Base-by-base conservation (phyloP, 768 basidiomycete genomes). In the Infundibulicybe gibba region DNA sequence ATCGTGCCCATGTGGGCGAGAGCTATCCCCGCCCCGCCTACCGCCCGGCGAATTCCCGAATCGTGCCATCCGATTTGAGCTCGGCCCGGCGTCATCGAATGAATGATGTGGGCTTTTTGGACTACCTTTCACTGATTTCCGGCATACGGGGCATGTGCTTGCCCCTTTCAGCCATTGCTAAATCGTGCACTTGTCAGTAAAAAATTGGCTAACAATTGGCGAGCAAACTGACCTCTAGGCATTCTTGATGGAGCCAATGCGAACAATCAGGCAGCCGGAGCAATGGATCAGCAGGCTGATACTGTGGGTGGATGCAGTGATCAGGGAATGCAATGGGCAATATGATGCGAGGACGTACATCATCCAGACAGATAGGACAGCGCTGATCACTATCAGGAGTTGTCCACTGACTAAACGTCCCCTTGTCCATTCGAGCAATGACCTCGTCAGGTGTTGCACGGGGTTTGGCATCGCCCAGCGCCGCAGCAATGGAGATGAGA, bases 341-440 rank as follows among this genome's bases (percentile, higher is more conserved):
- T 12, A 33, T 39, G 12, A 17, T 33, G 21, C 49, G 45, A 5
- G 13, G 1, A 74, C 86, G 44, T 57, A 89, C 89, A 64, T 92
- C 89, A 51, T 91, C 89, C 52, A 91, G 64, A 58, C 90, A 92
- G 44, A 92, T 91, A 2, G 90, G 88, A 62, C 90, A 92, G 39
- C 87, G 75, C 46, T 77, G 69, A 52, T 91, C 89, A 46, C 81
- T 81, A 33, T 83, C 83, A 1, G 71, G 60, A 5, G 69, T 78
- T 39, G 72, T 75, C 85, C 86, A 90, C 30, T 88, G 86, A 54
- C 77, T 78, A 61, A 82, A 90, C 16, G 69, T 60, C 0, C 72
- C 83, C 13, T 70, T 79, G 15, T 86, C 81, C 43, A 90, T 64
- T 0, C 72, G 67, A 11, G 77, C 63, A 40, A 92, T 66, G 25